Evolutionary conservation across 192 early-diverging fungal species (phyloP).

Genomic region (Backusella mclennaniae): DNA sequence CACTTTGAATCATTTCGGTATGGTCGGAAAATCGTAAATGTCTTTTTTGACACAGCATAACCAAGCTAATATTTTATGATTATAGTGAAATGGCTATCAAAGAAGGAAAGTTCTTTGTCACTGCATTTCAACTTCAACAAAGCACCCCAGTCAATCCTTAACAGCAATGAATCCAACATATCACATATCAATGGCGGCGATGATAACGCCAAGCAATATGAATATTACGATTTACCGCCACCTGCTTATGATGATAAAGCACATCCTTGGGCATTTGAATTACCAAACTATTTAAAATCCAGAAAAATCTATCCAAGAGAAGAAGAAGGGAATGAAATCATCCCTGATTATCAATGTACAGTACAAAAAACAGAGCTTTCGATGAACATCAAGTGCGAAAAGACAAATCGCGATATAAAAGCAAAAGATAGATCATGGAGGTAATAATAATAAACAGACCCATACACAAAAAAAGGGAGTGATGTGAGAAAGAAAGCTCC

Average conservation of each 20-base stretch:
- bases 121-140: background rate
- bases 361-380: constrained; percentile 40
- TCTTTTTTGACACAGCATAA: background rate
- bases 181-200: background rate
- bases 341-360: constrained; percentile 48
- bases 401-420: constrained; percentile 26
- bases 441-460: constrained; percentile 14
- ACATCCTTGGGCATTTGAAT: constrained; percentile 16
- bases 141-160: background rate
- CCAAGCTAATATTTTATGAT: background rate
- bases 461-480: background rate
- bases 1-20: background rate
- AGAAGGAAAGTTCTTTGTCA: background rate
- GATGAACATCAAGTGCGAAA: constrained; percentile 46
- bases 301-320: constrained; percentile 23
- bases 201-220: background rate
- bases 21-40: background rate
- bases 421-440: constrained; percentile 49
- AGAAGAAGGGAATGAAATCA: constrained; percentile 45
- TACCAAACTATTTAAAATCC: constrained; percentile 9
- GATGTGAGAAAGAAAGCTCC: background rate
- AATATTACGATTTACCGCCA: background rate
- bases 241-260: constrained; percentile 19
- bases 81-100: background rate
- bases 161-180: background rate